phyloP scores from a whole-genome alignment of 148 eudicot species.

The Arctostaphylos glauca region DNA sequence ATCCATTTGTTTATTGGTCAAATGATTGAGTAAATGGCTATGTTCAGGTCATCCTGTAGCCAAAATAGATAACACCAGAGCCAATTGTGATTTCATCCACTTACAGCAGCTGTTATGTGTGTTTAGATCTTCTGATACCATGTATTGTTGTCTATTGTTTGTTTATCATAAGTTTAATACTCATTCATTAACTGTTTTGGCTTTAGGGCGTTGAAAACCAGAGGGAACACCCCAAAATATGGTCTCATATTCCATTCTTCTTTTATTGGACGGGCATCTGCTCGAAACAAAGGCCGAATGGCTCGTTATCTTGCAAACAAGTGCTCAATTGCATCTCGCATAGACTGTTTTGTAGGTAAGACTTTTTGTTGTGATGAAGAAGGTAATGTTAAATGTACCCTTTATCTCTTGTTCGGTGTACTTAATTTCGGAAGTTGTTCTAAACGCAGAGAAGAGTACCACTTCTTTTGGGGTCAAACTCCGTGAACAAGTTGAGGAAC shows the following conservation, averaged over 20 bases:
- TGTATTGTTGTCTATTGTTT: not conserved
- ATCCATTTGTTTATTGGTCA: not conserved
- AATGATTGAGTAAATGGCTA: not conserved
- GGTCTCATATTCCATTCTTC: constrained; percentile 98
- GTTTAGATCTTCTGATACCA: not conserved
- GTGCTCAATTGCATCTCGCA: constrained; percentile 95
- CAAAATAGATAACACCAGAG: not conserved
- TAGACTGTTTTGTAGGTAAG: constrained; percentile 90
- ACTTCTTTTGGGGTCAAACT: constrained; percentile 89
- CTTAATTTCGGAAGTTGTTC: constrained; percentile 12
- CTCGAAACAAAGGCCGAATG: constrained; percentile 93
- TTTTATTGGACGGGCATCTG: constrained; percentile 96
- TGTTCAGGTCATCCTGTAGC: not conserved
- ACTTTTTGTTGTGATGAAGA: not conserved
- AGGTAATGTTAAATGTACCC: not conserved
- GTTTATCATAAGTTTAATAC: not conserved
- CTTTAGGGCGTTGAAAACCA: constrained; percentile 86
- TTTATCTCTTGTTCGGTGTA: not conserved
- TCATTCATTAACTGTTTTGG: not conserved
- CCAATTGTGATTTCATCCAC: not conserved
- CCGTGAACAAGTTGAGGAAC: constrained; percentile 90
- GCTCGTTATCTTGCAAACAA: constrained; percentile 99
- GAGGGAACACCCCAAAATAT: constrained; percentile 93
- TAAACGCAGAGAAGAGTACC: constrained; percentile 57
- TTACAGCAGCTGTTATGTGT: not conserved